phyloP scores from a whole-genome alignment of 495 filamentous ascomycete species.

The Xylaria venustula region DNA sequence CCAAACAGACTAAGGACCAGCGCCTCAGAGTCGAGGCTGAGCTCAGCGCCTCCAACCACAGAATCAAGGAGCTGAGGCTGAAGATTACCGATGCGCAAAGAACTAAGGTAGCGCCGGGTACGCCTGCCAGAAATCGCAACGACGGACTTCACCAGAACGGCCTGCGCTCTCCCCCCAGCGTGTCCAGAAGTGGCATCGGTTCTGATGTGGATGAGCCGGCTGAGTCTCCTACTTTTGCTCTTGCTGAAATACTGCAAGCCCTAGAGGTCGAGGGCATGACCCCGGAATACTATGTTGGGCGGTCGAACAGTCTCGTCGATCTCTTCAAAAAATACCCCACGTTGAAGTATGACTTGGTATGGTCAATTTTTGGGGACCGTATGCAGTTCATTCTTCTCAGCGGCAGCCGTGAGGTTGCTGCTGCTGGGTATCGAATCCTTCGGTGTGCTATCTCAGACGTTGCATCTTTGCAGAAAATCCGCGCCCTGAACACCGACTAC shows the following conservation, averaged over 20 bases:
- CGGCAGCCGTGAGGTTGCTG: constrained; percentile 92
- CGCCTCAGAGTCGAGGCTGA: constrained; percentile 83
- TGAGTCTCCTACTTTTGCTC: constrained; percentile 86
- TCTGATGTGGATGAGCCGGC: constrained; percentile 67
- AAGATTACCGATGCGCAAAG: constrained; percentile 70
- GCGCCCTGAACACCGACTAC: constrained; percentile 84
- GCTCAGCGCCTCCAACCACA: constrained; percentile 84
- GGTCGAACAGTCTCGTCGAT: constrained; percentile 86
- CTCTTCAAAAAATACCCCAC: constrained; percentile 91
- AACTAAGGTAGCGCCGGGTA: constrained; percentile 63
- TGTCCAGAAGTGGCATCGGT: constrained; percentile 47
- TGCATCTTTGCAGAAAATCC: constrained; percentile 82
- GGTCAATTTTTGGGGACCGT: constrained; percentile 88
- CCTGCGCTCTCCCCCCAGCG: constrained; percentile 64
- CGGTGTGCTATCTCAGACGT: constrained; percentile 93
- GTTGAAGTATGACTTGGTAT: constrained; percentile 91
- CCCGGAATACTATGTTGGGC: constrained; percentile 90
- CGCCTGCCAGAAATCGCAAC: constrained; percentile 65
- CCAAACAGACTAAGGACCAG: constrained; percentile 93
- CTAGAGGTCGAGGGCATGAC: constrained; percentile 83
- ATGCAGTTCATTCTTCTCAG: constrained; percentile 95
- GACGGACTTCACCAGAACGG: constrained; percentile 66
- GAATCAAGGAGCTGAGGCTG: constrained; percentile 77
- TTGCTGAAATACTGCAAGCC: constrained; percentile 83
- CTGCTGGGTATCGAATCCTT: constrained; percentile 88